These are phyloP conservation scores for Chalara sp. DNA, from an alignment of 2,329 filamentous ascomycete genomes.

Conservation along the genomic window DNA sequence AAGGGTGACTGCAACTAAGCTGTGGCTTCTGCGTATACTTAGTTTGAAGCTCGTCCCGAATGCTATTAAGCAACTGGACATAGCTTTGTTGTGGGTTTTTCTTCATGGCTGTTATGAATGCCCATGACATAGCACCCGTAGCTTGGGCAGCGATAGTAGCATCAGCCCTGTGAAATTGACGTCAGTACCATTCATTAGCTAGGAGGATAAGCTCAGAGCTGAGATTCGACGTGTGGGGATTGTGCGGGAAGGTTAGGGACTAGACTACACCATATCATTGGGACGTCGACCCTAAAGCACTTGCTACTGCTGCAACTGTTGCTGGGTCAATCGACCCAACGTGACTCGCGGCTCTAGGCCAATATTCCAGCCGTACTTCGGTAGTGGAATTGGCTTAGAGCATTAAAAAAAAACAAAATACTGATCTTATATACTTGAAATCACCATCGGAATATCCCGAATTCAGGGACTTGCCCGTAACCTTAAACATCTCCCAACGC, in stretches of 20 bases:
- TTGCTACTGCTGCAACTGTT: no score
- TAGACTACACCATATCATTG: no score
- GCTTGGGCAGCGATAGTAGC: constrained; percentile 78
- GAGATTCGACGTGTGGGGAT: constrained; percentile 10
- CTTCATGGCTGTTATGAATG: constrained; percentile 85
- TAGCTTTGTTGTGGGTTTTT: constrained; percentile 96
- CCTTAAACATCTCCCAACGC: constrained; percentile 14
- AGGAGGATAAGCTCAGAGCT: not conserved
- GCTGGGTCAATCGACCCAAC: constrained; percentile 21
- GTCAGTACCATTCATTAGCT: constrained; percentile 12
- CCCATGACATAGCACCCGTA: constrained; percentile 97
- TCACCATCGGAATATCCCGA: constrained; percentile 7
- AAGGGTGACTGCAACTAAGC: constrained; percentile 88
- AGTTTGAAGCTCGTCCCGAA: constrained; percentile 77
- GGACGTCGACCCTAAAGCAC: no score
- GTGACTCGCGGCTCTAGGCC: constrained; percentile 26
- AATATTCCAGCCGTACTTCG: constrained; percentile 20
- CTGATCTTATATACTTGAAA: no score
- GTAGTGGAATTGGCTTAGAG: constrained; percentile 19
- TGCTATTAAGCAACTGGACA: constrained; percentile 89
- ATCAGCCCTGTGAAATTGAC: constrained; percentile 58
- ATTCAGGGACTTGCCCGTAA: constrained; percentile 13
- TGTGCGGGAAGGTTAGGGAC: no score
- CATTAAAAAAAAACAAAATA: constrained; percentile 13
- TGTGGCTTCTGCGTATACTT: constrained; percentile 96